Evolutionary conservation across 1,284 basidiomycete species (phyloP), one percentile per base, ranked within the genome.

Genomic region (Ceratobasidium sp.): DNA sequence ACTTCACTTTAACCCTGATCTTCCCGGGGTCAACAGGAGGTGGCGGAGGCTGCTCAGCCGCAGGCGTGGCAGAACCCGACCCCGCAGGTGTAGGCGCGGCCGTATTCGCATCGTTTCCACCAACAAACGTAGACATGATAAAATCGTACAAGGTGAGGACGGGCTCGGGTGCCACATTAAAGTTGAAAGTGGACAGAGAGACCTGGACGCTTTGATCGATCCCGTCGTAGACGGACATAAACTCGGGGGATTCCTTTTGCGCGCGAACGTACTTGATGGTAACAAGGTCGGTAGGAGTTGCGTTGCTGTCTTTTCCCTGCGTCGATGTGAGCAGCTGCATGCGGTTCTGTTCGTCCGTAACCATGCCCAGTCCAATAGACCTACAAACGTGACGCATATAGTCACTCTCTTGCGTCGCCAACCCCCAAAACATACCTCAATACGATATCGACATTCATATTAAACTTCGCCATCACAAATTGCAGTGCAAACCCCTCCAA

Each of bases 71-170:
- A 46, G 53, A 30, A 18, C n/a, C 25, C 4, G 73, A 46, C 14
- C 33, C 70, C 0, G 56, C 60, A 44, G 73, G 61, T 6, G 73
- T 44, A 18, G 73, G 63, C 7, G 60, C 54, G 16, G 30, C 40
- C 4, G 73, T 72, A 46, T 77, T 72, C 28, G 73, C 74, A 38
- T 81, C 78, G 61, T 82, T 77, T 28, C 84, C 79, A 4, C 91
- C 87, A 16, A 94, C 92, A 80, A 98, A 98, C 0, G 96, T 97
- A 6, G 93, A 92, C 92, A 99, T 97, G 81, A 99, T 90, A 83
- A 98, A 98, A 81, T 99, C 95, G 81, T 98, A 99, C 11, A 99
- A 82, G 1, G 90, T 86, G 49, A 99, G 83, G 58, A 99, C 91
- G 21, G 96, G 96, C 78, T 95, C 94, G 1, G 97, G 95, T 3